Percentiles rank a stretch among this genome's conserved stretches.
Evolutionary conservation across 495 filamentous ascomycete species (phyloP).

Genomic region (Pseudoneurospora amorphoporcata): DNA sequence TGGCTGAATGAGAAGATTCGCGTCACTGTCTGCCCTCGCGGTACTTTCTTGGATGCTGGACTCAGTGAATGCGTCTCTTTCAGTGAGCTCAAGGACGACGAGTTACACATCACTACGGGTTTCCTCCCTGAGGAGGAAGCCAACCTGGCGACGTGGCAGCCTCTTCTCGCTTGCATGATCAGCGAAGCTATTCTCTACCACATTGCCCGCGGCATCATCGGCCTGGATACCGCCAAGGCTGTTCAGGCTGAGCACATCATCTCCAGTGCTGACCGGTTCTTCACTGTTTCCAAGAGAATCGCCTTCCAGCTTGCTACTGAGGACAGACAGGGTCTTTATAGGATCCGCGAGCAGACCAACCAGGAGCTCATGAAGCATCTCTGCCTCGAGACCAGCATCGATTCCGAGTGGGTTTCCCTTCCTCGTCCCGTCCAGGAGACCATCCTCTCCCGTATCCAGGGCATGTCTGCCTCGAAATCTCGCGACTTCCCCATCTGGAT

Average conservation of each 20-base stretch:
- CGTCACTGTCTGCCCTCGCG: not conserved
- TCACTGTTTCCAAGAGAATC: conserved; percentile 1
- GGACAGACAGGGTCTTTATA: not conserved
- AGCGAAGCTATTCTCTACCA: conserved; percentile 13
- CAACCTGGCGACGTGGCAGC: not conserved
- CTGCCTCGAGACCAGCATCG: conserved; percentile 11
- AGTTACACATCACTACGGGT: conserved; percentile 1
- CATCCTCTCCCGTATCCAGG: conserved; percentile 9
- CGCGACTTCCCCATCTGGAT: conserved; percentile 2
- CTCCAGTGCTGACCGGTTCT: not conserved
- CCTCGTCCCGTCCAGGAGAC: conserved; percentile 1
- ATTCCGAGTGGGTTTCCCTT: conserved; percentile 9
- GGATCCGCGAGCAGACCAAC: conserved; percentile 1
- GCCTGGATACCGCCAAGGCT: conserved; percentile 1
- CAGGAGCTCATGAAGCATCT: conserved; percentile 9
- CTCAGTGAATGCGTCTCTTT: conserved; percentile 5
- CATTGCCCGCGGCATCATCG: conserved; percentile 3
- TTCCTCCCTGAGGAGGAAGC: conserved; percentile 3
- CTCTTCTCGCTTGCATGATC: not conserved
- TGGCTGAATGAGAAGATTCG: conserved; percentile 4
- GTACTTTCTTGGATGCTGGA: conserved; percentile 2
- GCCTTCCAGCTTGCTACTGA: conserved; percentile 9
- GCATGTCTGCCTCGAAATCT: not conserved
- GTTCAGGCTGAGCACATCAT: conserved; percentile 8
- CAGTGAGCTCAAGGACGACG: not conserved